Evolutionary conservation across 1,284 basidiomycete species (phyloP), one percentile per base, ranked within the genome.

Genomic region (Cryptococcus sp.): DNA sequence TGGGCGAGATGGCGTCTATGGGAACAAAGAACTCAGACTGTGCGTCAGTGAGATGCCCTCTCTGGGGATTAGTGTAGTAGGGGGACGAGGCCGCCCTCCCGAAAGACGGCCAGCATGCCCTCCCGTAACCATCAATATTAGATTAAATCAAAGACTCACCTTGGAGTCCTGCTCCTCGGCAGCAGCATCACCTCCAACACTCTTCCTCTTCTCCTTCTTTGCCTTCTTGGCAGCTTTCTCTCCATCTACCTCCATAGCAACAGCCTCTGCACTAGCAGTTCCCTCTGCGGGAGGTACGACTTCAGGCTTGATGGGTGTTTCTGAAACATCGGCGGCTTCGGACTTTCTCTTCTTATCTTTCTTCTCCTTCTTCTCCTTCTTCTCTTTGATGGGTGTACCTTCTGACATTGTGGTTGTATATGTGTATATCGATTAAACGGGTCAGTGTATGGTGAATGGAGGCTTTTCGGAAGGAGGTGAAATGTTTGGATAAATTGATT

Each of bases 1-100:
- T 84, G 28, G 91, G 90, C 4, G 89, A 90, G 41, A 96, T 81
- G 58, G 91, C 87, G 58, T 89, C 89, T 2, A 85, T 55, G 7
- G 86, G 81, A 42, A 91, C 83, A n/a, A 79, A 69, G 50, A 86
- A 79, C 59, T 73, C 72, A 60, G 56, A 52, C 69, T 73, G 51
- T 34, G 4, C 28, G 23, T 32, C 36, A 51, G 22, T 43, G 7
- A 7, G n/a, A 7, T 39, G 36, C 5, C 16, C 14, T 7, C n/a
- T n/a, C n/a, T n/a, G n/a, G n/a, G n/a, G n/a, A n/a, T n/a, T n/a
- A n/a, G n/a, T n/a, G n/a, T n/a, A n/a, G n/a, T n/a, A n/a, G n/a
- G n/a, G n/a, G n/a, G n/a, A n/a, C n/a, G n/a, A n/a, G n/a, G n/a
- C n/a, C n/a, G n/a, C n/a, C n/a, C n/a, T n/a, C n/a, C n/a, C n/a